Evolutionary conservation across 495 filamentous ascomycete genomes (phyloP), one percentile per base, ranked within the genome.

Genomic region (Aspergillus ellipticus): DNA sequence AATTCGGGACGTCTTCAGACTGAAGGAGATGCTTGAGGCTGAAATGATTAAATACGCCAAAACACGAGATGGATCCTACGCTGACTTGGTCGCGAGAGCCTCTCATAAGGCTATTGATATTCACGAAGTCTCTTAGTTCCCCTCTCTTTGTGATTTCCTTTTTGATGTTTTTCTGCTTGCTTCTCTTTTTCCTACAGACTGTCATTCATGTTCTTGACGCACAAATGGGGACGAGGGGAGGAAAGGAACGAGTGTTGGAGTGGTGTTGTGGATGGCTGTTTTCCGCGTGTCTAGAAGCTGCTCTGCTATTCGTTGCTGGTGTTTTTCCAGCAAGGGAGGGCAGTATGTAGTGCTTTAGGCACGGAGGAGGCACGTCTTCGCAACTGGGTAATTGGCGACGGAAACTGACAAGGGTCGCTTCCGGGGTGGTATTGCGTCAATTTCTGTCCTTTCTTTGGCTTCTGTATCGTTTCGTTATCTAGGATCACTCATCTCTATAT

Each of bases 341-440:
- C 46, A 55, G 29, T 49, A 52, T n/a, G 35, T n/a, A 31, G 48
- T 57, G 42, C 31, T 29, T 26, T 55, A 57, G 45, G 39, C 49
- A 42, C 43, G 24, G 46, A 51, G 55, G 39, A 35, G 51, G 28
- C 41, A 51, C 57, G 39, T 59, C 57, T 61, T 19, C 35, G 42
- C 45, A 49, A 39, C 35, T 49, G 47, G 74, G 69, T 76, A 59
- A 37, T 51, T 75, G 75, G 74, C 73, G 75, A 76, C 63, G 75
- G 75, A 76, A 64, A 65, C 60, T 76, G 72, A 66, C 55, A 76
- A 77, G 75, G 75, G 74, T 75, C 74, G 75, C 75, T 75, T 76
- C 75, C 73, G 75, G 75, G 75, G 75, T 73, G 74, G 75, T 79
- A 64, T 65, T 73, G 65, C 71, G 73, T 76, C 75, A 64, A 70